Base-by-base conservation (phyloP, 495 filamentous ascomycete genomes). In the Tuber magnatum region DNA sequence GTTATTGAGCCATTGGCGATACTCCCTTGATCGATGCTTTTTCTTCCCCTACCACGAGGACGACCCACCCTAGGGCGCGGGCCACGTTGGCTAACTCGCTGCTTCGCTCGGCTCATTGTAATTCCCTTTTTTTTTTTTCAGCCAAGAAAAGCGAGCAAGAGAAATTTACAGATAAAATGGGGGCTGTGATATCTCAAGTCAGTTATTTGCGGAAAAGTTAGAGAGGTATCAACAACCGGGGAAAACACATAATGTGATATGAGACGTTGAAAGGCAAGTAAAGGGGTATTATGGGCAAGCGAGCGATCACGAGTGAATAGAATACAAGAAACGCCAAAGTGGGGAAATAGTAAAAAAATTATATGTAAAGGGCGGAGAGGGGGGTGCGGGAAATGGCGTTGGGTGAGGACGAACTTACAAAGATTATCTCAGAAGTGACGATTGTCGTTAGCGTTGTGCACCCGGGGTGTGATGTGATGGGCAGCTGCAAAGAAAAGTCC, bases 51-150 rank as follows among this genome's bases (percentile, higher is more conserved):
- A 39, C 77, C 77, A 75, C 77, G 77, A 72, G 75, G 76, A 71
- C 77, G 77, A 78, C 77, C 77, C 61, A 65, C 56, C 28, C 56
- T 65, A 5, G 56, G 56, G 56, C 56, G 56, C 56, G 56, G 56
- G 56, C 72, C 48, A 48, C 77, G 72, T 42, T 73, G 77, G 48
- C 72, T 68, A 72, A 76, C 76, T 70, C 77, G 77, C 42, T 75
- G 77, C 70, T 77, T 77, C 70, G 76, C 73, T 79, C 77, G 76
- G 73, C 77, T 77, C 72, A 70, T 79, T 77, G 75, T 79, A 73
- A 75, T 40, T 40, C 7, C 7, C 7, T 40, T 40, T 40, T 79
- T 51, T 44, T 44, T 75, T 69, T 69, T 61, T 69, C 56, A 41
- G 40, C 16, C 40, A 70, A 65, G 72, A 41, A 44, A 78, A 69